Percentiles rank a stretch among this genome's conserved stretches.
These are phyloP conservation scores for Monosiga brevicollis DNA, from an alignment of 78 protist species.

Conservation along the genomic window DNA sequence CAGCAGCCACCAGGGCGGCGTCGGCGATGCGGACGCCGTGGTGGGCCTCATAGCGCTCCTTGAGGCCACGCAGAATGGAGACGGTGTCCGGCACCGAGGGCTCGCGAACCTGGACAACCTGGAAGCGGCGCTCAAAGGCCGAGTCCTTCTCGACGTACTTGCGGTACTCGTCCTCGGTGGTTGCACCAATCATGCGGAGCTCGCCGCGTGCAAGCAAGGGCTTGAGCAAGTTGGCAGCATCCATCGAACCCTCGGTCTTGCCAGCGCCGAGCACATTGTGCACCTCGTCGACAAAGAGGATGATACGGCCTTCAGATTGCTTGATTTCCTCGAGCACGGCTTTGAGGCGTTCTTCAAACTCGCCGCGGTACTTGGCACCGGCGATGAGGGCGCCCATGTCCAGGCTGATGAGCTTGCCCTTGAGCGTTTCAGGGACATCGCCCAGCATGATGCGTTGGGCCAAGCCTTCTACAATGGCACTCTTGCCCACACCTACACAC, in stretches of 20 bases:
- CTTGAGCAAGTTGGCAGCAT: conserved; percentile 97
- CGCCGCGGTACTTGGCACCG: conserved; percentile 96
- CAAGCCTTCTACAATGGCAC: conserved; percentile 96
- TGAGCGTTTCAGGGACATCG: conserved; percentile 85
- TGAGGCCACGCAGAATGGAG: conserved; percentile 93
- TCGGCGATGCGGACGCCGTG: conserved; percentile 93
- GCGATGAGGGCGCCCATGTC: conserved; percentile 97
- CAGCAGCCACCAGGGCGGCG: conserved; percentile 90
- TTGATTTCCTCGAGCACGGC: conserved; percentile 87
- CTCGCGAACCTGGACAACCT: conserved; percentile 82
- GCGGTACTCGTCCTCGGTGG: conserved; percentile 94
- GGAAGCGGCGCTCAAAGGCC: conserved; percentile 96
- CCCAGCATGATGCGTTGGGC: conserved; percentile 94
- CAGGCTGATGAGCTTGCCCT: conserved; percentile 60
- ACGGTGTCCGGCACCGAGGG: conserved; percentile 89
- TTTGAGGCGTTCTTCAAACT: conserved; percentile 97
- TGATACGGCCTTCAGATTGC: conserved; percentile 71
- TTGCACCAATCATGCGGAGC: conserved; percentile 95
- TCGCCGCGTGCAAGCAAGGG: conserved; percentile 98
- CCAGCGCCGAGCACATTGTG: conserved; percentile 98
- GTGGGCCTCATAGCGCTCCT: conserved; percentile 76
- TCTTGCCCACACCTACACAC: conserved; percentile 57
- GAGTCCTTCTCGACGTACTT: conserved; percentile 94
- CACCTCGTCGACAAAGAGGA: conserved; percentile 97
- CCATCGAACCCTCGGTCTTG: conserved; percentile 91